phyloP scores from a whole-genome alignment of 1,284 basidiomycete genomes.

The Boletus sp. region DNA sequence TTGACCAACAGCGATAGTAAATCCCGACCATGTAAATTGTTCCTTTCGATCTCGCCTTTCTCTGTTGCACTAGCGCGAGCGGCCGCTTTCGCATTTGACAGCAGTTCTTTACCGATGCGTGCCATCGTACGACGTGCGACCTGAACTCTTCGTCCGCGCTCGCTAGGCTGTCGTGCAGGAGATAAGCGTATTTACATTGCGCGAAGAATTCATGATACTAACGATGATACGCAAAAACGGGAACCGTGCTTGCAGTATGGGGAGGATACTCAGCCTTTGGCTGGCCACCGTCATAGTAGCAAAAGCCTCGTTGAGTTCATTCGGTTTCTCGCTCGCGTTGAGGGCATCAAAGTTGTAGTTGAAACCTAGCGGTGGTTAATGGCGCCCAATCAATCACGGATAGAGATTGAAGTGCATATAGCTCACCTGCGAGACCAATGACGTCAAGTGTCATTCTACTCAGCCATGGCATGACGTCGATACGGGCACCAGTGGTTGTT shows the following conservation, averaged over 20 bases:
- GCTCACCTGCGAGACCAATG: constrained; percentile 62
- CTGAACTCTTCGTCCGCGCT: constrained; percentile 10
- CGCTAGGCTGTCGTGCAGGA: constrained; percentile 14
- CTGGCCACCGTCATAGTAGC: constrained; percentile 37
- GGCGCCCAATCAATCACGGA: neutral
- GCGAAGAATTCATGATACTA: constrained; percentile 14
- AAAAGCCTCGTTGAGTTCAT: constrained; percentile 52
- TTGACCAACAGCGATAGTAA: constrained; percentile 54
- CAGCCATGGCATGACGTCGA: constrained; percentile 57
- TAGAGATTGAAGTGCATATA: neutral
- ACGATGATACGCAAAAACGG: constrained; percentile 45
- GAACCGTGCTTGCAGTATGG: constrained; percentile 36
- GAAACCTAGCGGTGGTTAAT: constrained; percentile 42
- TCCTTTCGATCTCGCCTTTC: constrained; percentile 31
- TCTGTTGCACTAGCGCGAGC: constrained; percentile 25
- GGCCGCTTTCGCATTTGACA: constrained; percentile 43
- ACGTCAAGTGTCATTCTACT: constrained; percentile 61
- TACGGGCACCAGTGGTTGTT: constrained; percentile 8
- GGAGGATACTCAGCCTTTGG: constrained; percentile 25
- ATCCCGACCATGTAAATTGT: constrained; percentile 38
- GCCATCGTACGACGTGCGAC: constrained; percentile 26
- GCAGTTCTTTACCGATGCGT: constrained; percentile 43
- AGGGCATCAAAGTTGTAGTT: constrained; percentile 62
- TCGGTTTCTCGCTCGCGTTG: constrained; percentile 34
- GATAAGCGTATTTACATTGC: neutral